Base-by-base conservation (phyloP, 805 yeast species). In the Pichia heedii region DNA sequence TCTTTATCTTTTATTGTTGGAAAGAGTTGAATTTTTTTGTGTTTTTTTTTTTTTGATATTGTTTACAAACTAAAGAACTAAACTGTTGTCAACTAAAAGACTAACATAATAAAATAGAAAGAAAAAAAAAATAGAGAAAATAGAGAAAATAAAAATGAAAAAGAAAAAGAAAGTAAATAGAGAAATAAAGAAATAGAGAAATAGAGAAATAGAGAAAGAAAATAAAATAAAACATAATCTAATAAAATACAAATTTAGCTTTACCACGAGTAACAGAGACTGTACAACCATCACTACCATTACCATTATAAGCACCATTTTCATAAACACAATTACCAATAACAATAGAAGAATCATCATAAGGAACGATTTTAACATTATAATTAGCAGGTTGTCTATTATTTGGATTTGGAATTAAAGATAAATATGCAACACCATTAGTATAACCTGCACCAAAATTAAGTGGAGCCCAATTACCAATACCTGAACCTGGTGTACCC, bases 391-490 rank as follows among this genome's bases (percentile, higher is more conserved):
- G 69, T 19, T 73, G 62, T 20, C 61, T 53, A 74, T 85, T 86
- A 79, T 89, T 88, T 59, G 97, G 96, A 73, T 90, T 90, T 67
- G 96, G 96, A 68, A 88, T 86, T 67, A 90, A 71, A 8, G 96
- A 86, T 56, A 90, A 68, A 75, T 86, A 89, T 43, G 95, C 72
- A 56, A 77, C 70, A 49, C 85, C 84, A 54, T 62, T 65, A 48
- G 84, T 70, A 67, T 74, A 72, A 61, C 97, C 97, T 41, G 97
- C 87, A 65, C 98, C 98, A 57, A 93, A 73, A 68, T 82, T 85
- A 54, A 90, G 73, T 56, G 97, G 97, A 52, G 97, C 95, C 97
- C 96, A 90, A 84, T 90, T 90, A 70, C 98, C 98, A 52, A 84
- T 67, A 57, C 81, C 83, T 33, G 89, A 73, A 51, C 86, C 86